Percentiles rank a stretch among this genome's conserved stretches.
Conservation (phyloP, 768 basidiomycete genomes). For the Lactarius tabidus region DNA sequence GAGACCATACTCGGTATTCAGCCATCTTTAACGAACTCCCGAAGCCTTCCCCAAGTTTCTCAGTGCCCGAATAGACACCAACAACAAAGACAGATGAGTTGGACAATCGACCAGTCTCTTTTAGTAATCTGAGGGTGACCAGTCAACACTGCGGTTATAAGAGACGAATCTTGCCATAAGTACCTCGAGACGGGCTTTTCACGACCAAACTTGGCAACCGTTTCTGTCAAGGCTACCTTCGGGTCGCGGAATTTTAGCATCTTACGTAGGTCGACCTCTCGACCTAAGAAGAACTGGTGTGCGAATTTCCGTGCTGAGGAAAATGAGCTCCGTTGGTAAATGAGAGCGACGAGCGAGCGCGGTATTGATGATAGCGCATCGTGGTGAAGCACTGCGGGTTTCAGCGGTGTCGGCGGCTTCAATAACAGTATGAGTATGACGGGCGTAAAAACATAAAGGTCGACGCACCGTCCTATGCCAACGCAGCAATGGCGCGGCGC, state of each 20-base stretch:
- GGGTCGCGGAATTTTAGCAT: conserved; percentile 84
- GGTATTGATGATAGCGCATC: conserved; percentile 89
- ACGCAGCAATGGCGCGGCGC: conserved; percentile 68
- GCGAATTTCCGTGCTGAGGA: conserved; percentile 83
- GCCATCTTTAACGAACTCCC: conserved; percentile 94
- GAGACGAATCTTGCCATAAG: conserved; percentile 23
- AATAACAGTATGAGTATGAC: background rate
- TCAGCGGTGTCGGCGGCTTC: conserved; percentile 46
- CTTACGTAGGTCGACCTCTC: conserved; percentile 73
- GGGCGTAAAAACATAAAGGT: background rate
- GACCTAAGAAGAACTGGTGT: conserved; percentile 82
- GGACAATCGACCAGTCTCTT: conserved; percentile 88
- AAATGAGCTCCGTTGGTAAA: conserved; percentile 86
- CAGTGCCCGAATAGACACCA: conserved; percentile 82
- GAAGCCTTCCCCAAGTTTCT: conserved; percentile 91
- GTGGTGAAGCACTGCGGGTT: conserved; percentile 60
- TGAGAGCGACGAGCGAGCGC: conserved; percentile 79
- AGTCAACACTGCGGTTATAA: conserved; percentile 8
- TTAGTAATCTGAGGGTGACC: conserved; percentile 57
- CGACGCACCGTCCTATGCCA: conserved; percentile 73
- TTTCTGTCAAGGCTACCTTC: conserved; percentile 68
- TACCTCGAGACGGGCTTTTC: conserved; percentile 70
- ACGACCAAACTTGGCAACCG: conserved; percentile 63
- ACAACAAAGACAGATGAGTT: conserved; percentile 93
- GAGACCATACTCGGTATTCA: conserved; percentile 67